Evolutionary conservation across 192 early-diverging fungal genomes (phyloP).

Genomic region (Phycomyces nitens): DNA sequence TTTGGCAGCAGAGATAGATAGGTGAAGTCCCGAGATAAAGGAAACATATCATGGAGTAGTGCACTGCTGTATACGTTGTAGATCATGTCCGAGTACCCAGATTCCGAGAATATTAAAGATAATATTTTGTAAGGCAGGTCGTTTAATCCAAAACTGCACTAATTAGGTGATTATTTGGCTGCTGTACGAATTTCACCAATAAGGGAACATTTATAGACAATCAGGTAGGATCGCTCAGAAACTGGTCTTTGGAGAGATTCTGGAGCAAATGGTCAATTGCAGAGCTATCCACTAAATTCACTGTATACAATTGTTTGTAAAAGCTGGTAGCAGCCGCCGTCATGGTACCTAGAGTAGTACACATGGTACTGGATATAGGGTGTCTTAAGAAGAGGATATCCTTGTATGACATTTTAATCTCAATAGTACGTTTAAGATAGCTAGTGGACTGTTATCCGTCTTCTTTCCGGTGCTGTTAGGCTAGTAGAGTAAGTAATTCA

Average conservation of each 20-base stretch:
- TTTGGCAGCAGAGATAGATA: conserved; percentile 15
- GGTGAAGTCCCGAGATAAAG: neutral
- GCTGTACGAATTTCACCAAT: neutral
- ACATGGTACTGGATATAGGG: too few relatives aligned
- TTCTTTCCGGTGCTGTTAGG: neutral
- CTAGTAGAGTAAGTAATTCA: neutral
- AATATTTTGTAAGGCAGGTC: too few relatives aligned
- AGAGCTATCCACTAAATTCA: too few relatives aligned
- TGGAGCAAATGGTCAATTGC: too few relatives aligned
- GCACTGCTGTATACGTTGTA: neutral
- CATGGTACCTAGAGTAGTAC: too few relatives aligned
- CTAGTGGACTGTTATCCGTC: too few relatives aligned
- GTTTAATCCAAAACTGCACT: conserved; percentile 7
- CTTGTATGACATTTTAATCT: neutral
- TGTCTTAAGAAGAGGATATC: too few relatives aligned
- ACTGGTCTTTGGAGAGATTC: too few relatives aligned
- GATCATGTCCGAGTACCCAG: neutral
- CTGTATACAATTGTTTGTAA: too few relatives aligned
- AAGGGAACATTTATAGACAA: neutral
- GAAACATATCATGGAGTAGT: neutral
- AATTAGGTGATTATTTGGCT: neutral
- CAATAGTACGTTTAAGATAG: neutral
- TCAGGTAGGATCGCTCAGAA: too few relatives aligned
- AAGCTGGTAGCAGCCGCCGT: too few relatives aligned
- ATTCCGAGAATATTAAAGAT: neutral